phyloP scores from a whole-genome alignment of 148 eudicot species.

The Diospyros lotus region DNA sequence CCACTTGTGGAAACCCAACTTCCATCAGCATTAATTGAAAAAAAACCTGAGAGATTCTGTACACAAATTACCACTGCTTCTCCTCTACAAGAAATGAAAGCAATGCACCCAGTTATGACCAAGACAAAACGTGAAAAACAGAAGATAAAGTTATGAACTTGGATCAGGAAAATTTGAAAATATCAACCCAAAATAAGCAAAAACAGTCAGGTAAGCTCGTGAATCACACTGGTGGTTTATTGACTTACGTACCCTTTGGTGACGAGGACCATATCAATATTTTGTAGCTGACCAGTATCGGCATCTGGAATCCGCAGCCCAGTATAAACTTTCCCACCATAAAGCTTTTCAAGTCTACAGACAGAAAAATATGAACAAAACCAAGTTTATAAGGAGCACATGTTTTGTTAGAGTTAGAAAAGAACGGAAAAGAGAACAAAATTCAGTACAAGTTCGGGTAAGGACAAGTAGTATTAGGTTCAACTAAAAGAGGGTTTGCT shows the following conservation, averaged over 20 bases:
- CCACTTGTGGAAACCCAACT: constrained; percentile 68
- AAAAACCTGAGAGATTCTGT: constrained; percentile 59
- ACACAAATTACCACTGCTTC: constrained; percentile 67
- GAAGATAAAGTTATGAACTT: background rate
- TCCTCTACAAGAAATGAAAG: constrained; percentile 26
- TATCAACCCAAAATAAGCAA: too few species aligned
- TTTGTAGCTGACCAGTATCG: constrained; percentile 59
- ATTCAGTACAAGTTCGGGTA: too few species aligned
- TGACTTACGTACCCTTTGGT: constrained; percentile 42
- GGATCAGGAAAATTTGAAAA: too few species aligned
- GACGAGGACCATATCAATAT: constrained; percentile 66
- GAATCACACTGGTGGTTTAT: too few species aligned
- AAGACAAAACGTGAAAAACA: background rate
- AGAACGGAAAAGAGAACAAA: background rate
- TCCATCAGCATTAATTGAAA: constrained; percentile 61
- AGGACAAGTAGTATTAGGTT: too few species aligned
- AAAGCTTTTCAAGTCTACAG: constrained; percentile 62
- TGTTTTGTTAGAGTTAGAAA: background rate
- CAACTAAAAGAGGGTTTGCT: too few species aligned
- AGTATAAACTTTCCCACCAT: constrained; percentile 62
- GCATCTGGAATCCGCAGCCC: constrained; percentile 88
- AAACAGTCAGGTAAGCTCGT: background rate
- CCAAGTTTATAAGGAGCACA: too few species aligned
- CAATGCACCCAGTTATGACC: background rate
- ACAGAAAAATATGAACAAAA: constrained; percentile 5